Evolutionary conservation across 805 yeast species (phyloP), one percentile per base, ranked within the genome.

Genomic region (Deakozyma indianensis): DNA sequence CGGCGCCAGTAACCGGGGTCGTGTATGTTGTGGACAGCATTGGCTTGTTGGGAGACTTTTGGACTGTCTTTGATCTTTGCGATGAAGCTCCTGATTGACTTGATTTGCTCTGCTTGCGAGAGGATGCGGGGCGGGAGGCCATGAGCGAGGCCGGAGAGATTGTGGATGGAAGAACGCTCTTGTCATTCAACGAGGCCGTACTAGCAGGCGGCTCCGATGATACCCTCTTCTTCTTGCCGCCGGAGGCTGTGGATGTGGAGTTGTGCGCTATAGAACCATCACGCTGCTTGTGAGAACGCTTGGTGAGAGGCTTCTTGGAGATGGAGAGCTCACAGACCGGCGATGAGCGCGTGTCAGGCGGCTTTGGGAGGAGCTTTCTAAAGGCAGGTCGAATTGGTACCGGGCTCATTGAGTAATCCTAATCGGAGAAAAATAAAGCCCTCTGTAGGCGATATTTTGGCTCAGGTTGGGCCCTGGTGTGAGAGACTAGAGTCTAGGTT

Each of bases 281-380:
- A 32, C 38, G 38, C 7, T 32, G 11, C 18, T 32, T 7, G 38
- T 32, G 38, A 14, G 38, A 32, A n/a, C 38, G 38, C 38, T 32
- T 32, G 11, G 38, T 32, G 7, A 32, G 18, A 14, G 38, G 38
- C 18, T 32, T 32, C 18, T 32, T 32, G 18, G 38, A 32, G 18
- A 32, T 32, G 38, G 38, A 32, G 18, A 32, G 38, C 18, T 32
- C 38, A n/a, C 38, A 32, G 18, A 32, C 38, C 5, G 38, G 38
- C 18, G 38, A 14, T 5, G 38, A 32, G 18, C 38, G 38, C 11
- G 38, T 11, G 38, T 32, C 38, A 4, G 44, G 23, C 7, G 63
- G 63, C 43, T 60, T 60, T 20, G 65, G 65, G 41, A 61, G 52
- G 44, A 61, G 48, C 9, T 64, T 64, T n/a, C 65, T 51, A 44